Conservation (phyloP, 768 basidiomycete species). For the Suillus cothurnatus region DNA sequence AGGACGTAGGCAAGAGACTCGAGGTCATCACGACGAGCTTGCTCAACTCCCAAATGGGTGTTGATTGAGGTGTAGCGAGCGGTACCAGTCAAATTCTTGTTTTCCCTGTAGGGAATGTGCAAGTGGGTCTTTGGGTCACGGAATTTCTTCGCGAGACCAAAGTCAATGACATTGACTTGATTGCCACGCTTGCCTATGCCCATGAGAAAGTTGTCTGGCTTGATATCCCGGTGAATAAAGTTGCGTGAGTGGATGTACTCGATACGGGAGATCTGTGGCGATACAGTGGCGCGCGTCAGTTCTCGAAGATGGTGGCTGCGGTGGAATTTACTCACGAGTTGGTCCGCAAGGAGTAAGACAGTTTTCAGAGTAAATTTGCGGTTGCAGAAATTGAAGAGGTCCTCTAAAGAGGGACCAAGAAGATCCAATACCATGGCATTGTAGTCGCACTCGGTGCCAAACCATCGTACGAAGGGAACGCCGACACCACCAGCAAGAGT, state of each 20-base stretch:
- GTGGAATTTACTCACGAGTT: slow-evolving; percentile 65
- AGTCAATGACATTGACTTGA: slow-evolving; percentile 98
- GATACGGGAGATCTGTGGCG: slow-evolving; percentile 88
- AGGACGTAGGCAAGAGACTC: slow-evolving; percentile 98
- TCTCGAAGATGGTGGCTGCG: slow-evolving; percentile 29
- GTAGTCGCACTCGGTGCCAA: slow-evolving; percentile 96
- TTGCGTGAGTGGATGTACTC: slow-evolving; percentile 99
- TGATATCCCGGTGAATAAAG: slow-evolving; percentile 97
- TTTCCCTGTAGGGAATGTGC: slow-evolving; percentile 99
- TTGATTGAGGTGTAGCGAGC: slow-evolving; percentile 99
- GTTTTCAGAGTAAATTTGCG: slow-evolving; percentile 98
- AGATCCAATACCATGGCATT: slow-evolving; percentile 99
- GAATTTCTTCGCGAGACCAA: slow-evolving; percentile 99
- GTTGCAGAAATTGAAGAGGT: slow-evolving; percentile 94
- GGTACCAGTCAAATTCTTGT: slow-evolving; percentile 99
- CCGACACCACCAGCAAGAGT: slow-evolving; percentile 99
- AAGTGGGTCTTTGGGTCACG: slow-evolving; percentile 99
- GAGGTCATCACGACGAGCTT: slow-evolving; percentile 96
- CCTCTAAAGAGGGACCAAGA: slow-evolving; percentile 88
- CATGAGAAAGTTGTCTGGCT: slow-evolving; percentile 99
- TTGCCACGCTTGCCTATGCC: slow-evolving; percentile 99
- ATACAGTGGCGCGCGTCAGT: slow-evolving; percentile 40
- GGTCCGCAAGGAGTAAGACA: slow-evolving; percentile 93
- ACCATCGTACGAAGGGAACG: slow-evolving; percentile 97
- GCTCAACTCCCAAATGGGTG: slow-evolving; percentile 97